Evolutionary conservation across 75 land plant genomes (phyloP), one percentile per base, ranked within the genome.

Genomic region (Isoetes taiwanensis): DNA sequence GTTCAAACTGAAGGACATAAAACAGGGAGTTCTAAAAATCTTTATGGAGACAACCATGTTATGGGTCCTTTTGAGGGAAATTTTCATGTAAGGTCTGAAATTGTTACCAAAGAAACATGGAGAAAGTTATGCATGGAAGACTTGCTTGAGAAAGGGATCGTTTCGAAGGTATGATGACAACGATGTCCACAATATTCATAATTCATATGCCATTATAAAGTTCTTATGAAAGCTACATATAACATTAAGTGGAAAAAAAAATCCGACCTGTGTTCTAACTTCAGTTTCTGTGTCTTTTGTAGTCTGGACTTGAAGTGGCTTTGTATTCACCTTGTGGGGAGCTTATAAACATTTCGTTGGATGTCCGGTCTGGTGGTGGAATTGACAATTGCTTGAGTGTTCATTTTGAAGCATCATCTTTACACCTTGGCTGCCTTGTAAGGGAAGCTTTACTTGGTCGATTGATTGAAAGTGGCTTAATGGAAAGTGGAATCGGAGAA

Each of bases 361-460:
- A 68, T 9, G 46, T 23, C 1, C 23, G 20, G 63, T 2, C 56
- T 29, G 56, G 39, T 20, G 24, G 34, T 32, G 31, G 57, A 29
- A 31, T n/a, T 2, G 3, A 16, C 26, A 26, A 26, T 21, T 28
- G 17, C 33, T 63, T 38, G 16, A 29, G 26, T 9, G 41, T 68
- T 29, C 58, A 54, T 29, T 31, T 68, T 41, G 68, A 65, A 42
- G 33, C 71, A 21, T 56, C 71, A 10, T 30, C 70, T 23, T 56
- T 68, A 11, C 59, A 32, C 5, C 57, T 68, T 32, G 71, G 71
- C 14, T 65, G 43, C 23, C 43, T 64, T 2, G 16, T 65, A 24
- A 46, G 69, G 53, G 71, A 68, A 30, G 71, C 71, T 53, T 34
- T 68, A 28, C 41, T 34, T 16, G 31, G 68, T 57, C 57, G 34